These are phyloP conservation scores for Starmerella sirachaensis DNA, from an alignment of 805 yeast genomes.

Conservation along the genomic window DNA sequence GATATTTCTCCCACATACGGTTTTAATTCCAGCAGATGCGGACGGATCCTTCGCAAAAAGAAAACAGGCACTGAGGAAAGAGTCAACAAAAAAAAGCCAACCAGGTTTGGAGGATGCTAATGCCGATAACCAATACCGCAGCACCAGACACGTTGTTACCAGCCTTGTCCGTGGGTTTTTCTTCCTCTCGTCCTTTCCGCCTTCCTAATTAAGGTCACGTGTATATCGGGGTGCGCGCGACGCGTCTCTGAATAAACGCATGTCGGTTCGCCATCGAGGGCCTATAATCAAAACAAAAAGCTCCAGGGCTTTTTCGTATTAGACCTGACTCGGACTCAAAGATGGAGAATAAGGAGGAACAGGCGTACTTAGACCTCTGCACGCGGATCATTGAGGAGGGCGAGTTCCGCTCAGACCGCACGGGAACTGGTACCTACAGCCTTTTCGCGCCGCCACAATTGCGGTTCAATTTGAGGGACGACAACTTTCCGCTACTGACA, in stretches of 20 bases:
- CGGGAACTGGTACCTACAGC: conserved; percentile 92
- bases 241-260: background rate
- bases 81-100: no score
- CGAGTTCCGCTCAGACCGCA: conserved; percentile 85
- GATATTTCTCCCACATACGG: conserved; percentile 23
- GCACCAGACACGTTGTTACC: no score
- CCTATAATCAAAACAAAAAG: background rate
- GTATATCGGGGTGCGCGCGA: background rate
- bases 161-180: no score
- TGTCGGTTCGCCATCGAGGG: background rate
- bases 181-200: no score
- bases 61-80: no score
- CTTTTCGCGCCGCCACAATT: conserved; percentile 94
- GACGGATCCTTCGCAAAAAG: no score
- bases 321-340: background rate
- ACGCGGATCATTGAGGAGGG: conserved; percentile 66
- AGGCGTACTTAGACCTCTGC: conserved; percentile 77
- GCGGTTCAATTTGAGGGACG: conserved; percentile 62
- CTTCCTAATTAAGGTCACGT: conserved; percentile 7
- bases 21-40: no score
- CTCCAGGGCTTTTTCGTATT: background rate
- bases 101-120: no score
- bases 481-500: conserved; percentile 74
- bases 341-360: conserved; percentile 43
- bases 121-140: no score